phyloP scores from a whole-genome alignment of 345 rosid genomes.

The Eutrema japonicum region DNA sequence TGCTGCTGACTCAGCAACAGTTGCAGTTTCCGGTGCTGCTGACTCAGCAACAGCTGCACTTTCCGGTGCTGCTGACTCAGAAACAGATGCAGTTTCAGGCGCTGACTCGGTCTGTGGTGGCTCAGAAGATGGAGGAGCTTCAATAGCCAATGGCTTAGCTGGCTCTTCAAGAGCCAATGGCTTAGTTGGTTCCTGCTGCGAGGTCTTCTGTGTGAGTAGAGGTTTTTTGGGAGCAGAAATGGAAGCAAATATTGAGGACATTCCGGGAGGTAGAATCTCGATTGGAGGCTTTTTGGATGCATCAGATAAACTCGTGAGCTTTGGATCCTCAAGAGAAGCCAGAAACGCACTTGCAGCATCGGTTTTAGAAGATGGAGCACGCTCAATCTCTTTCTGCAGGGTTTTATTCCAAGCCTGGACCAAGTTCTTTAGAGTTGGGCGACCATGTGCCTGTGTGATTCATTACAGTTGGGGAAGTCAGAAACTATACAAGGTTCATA shows the following conservation, averaged over 20 bases:
- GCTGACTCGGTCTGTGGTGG: slow-evolving; percentile 41
- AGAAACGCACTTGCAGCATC: slow-evolving; percentile 94
- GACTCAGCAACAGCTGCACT: slow-evolving; percentile 34
- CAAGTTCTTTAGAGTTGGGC: slow-evolving; percentile 85
- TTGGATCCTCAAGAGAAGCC: slow-evolving; percentile 89
- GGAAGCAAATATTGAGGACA: slow-evolving; percentile 82
- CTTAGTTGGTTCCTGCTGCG: slow-evolving; percentile 66
- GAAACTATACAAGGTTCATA: slow-evolving; percentile 7
- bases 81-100: slow-evolving; percentile 28
- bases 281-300: slow-evolving; percentile 82
- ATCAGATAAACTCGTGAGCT: slow-evolving; percentile 84
- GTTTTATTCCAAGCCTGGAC: slow-evolving; percentile 90
- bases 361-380: slow-evolving; percentile 67
- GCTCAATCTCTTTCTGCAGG: slow-evolving; percentile 86
- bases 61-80: slow-evolving; percentile 41
- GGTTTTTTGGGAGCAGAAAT: slow-evolving; percentile 76
- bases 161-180: slow-evolving; percentile 49
- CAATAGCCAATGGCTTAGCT: slow-evolving; percentile 50
- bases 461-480: slow-evolving; percentile 27
- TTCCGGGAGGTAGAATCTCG: slow-evolving; percentile 93
- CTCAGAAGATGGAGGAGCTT: slow-evolving; percentile 55
- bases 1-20: slow-evolving; percentile 11
- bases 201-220: slow-evolving; percentile 46
- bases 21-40: slow-evolving; percentile 38
- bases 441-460: slow-evolving; percentile 85